These are phyloP conservation scores for Alternaria tenuissima DNA, from an alignment of 2,329 filamentous ascomycete genomes.

Conservation along the genomic window DNA sequence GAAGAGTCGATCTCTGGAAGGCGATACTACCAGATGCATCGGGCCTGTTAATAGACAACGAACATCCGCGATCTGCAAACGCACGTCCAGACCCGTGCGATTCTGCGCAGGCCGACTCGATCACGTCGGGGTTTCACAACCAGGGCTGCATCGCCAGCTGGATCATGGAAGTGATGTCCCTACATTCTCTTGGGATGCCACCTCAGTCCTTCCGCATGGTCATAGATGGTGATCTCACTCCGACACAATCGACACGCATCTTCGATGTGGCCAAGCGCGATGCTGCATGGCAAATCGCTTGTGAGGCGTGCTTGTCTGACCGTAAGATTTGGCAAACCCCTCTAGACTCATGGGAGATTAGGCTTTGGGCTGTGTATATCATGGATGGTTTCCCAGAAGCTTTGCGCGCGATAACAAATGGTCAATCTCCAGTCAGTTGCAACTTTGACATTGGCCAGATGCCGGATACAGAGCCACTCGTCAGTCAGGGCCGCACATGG, in stretches of 20 bases:
- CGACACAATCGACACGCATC: background rate
- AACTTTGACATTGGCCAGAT: background rate
- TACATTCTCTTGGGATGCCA: constrained; percentile 17
- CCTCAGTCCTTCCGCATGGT: constrained; percentile 10
- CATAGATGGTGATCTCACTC: constrained; percentile 8
- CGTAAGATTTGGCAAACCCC: background rate
- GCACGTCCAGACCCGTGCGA: no score
- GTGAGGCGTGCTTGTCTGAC: background rate
- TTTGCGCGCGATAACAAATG: background rate
- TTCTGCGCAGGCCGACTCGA: background rate
- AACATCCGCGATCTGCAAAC: background rate
- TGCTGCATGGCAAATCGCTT: background rate
- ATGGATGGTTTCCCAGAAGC: background rate
- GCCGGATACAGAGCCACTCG: background rate
- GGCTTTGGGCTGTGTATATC: no score
- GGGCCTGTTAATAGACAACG: background rate
- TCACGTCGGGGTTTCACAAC: accelerated
- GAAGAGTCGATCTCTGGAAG: constrained; percentile 7
- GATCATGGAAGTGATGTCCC: constrained; percentile 12
- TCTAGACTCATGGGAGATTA: background rate
- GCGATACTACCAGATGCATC: background rate
- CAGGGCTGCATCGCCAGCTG: background rate
- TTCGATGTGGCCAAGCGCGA: constrained; percentile 6
- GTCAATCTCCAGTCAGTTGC: background rate
- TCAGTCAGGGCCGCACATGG: background rate